Evolutionary conservation across 1,284 basidiomycete species (phyloP).

Genomic region (Puccinia brachypodii): DNA sequence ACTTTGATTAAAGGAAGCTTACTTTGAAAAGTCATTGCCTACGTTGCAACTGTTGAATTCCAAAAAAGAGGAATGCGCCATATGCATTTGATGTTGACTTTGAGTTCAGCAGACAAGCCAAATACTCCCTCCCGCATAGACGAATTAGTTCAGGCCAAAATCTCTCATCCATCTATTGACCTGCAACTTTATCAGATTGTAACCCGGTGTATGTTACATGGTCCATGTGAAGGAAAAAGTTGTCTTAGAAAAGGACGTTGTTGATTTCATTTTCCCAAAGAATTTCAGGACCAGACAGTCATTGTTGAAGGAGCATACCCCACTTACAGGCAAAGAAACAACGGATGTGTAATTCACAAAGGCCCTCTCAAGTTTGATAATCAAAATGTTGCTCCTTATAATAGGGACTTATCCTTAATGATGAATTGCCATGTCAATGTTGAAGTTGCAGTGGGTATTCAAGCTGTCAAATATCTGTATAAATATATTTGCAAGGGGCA

Average conservation of each 20-base stretch:
- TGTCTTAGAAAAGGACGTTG: slow-evolving; percentile 51
- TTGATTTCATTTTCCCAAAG: slow-evolving; percentile 59
- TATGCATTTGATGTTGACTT: background rate
- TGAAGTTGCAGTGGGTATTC: background rate
- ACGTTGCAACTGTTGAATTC: slow-evolving; percentile 11
- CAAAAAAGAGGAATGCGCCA: slow-evolving; percentile 4
- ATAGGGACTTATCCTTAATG: background rate
- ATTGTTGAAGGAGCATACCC: slow-evolving; percentile 60
- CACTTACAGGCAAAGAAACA: slow-evolving; percentile 36
- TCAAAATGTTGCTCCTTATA: background rate
- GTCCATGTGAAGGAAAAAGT: slow-evolving; percentile 57
- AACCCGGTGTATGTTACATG: slow-evolving; percentile 61
- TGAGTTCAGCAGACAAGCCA: background rate
- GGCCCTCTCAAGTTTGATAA: background rate
- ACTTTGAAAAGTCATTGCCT: background rate
- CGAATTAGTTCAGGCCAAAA: slow-evolving; percentile 58
- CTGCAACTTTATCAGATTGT: slow-evolving; percentile 58
- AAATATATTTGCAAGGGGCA: slow-evolving; percentile 34
- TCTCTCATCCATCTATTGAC: slow-evolving; percentile 59
- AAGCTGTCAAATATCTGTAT: slow-evolving; percentile 21
- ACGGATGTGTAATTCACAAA: slow-evolving; percentile 58
- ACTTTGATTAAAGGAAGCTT: background rate
- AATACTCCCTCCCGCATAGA: slow-evolving; percentile 57
- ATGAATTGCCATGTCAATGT: background rate
- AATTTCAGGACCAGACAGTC: slow-evolving; percentile 56